Percentiles rank a stretch among this genome's conserved stretches.
These are phyloP conservation scores for Bocquillonia castaneifolia DNA, from an alignment of 441 rosid species.

Conservation along the genomic window DNA sequence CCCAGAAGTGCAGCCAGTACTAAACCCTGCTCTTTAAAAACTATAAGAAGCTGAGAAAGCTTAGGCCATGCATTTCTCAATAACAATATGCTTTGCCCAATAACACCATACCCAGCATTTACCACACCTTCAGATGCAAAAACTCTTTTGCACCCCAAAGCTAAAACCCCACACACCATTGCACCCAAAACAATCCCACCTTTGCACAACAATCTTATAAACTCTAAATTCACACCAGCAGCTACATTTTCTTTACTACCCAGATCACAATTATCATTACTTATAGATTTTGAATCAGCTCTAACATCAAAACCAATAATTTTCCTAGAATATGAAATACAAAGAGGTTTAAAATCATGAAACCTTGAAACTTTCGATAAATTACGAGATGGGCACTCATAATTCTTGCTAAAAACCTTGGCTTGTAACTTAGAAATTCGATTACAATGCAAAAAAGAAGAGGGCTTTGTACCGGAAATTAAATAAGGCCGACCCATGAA, in stretches of 20 bases:
- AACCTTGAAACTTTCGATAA: constrained; percentile 21
- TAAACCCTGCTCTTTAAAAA: constrained; percentile 88
- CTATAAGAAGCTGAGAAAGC: constrained; percentile 61
- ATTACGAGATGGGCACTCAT: constrained; percentile 26
- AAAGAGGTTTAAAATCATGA: constrained; percentile 1
- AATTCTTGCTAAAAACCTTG: constrained; percentile 26
- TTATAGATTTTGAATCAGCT: constrained; percentile 28
- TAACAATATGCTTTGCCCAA: constrained; percentile 58
- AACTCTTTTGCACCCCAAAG: constrained; percentile 55
- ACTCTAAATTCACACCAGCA: constrained; percentile 30
- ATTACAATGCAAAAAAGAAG: constrained; percentile 31
- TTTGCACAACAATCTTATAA: constrained; percentile 41
- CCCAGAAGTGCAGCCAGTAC: constrained; percentile 72
- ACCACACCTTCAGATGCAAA: constrained; percentile 64
- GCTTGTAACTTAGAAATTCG: constrained; percentile 38
- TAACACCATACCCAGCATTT: constrained; percentile 77
- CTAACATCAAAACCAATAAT: constrained; percentile 29
- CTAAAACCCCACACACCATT: constrained; percentile 55
- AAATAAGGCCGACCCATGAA: constrained; percentile 43
- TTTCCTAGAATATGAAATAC: constrained; percentile 22
- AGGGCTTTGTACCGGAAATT: constrained; percentile 31
- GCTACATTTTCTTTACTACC: constrained; percentile 22
- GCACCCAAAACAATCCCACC: constrained; percentile 58
- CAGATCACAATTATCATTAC: constrained; percentile 32
- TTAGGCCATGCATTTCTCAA: constrained; percentile 76